Evolutionary conservation across 176 grass and related monocot species (phyloP), one percentile per base, ranked within the genome.

Genomic region (Carex pumila): DNA sequence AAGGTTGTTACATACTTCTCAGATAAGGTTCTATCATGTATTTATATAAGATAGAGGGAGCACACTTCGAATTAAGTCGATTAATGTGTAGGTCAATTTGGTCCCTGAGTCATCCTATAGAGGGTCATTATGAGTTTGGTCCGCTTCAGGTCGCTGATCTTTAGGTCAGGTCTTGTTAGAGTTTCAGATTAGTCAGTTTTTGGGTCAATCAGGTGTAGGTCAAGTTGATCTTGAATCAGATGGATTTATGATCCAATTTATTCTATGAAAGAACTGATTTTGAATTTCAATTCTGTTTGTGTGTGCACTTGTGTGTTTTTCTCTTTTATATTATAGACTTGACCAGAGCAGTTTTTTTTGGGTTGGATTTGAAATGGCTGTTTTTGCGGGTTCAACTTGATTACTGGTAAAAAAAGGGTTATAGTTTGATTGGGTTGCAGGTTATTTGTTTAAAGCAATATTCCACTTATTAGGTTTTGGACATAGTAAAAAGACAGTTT

Each of bases 1-100:
- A 95, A 99, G 96, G 96, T 95, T 61, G 2, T 72, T 65, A 70
- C 75, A 85, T 31, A 86, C 85, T 89, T 39, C 50, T 80, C 25
- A 63, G 31, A 79, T 53, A 47, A 83, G 68, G 75, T 85, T 68
- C 29, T 85, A 49, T 69, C 34, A 14, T 59, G 55, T 61, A 61
- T 81, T 62, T 47, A 41, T 57, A 36, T 64, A 72, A 61, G 12
- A 61, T 39, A 12, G 14, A n/a, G 14, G 22, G 31, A 13, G 7
- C 72, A 30, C 29, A 54, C 3, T 1, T 11, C 8, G 1, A 13
- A 17, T 37, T 5, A 37, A 17, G 2, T 30, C 4, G 39, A 41
- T 70, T 22, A 43, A 49, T 72, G 7, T 72, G 3, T 21, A 21
- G 3, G 18, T 72, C 18, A 10, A 22, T 49, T 47, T 72, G 39